phyloP scores from a whole-genome alignment of 768 basidiomycete genomes.

The Termitomyces sp. region DNA sequence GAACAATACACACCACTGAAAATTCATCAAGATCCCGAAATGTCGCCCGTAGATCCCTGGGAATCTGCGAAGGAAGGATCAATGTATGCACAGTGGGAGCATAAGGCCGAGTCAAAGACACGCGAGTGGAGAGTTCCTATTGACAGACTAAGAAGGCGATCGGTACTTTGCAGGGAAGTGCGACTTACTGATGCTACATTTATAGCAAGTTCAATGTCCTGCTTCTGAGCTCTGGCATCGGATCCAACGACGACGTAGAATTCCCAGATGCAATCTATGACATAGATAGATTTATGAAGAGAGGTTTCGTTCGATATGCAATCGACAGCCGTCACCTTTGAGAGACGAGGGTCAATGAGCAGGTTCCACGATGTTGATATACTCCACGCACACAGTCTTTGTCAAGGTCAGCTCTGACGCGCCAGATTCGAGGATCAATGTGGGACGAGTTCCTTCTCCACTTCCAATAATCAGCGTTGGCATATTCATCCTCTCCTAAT shows the following conservation, averaged over 20 bases:
- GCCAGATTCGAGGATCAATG: conserved; percentile 56
- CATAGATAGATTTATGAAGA: conserved; percentile 47
- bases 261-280: conserved; percentile 79
- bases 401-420: conserved; percentile 37
- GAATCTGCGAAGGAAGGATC: conserved; percentile 70
- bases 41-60: conserved; percentile 62
- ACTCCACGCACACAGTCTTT: conserved; percentile 36
- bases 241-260: conserved; percentile 70
- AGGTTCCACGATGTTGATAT: neutral
- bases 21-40: conserved; percentile 70
- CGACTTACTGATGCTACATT: conserved; percentile 48
- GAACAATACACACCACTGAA: conserved; percentile 42
- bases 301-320: conserved; percentile 36
- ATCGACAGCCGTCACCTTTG: conserved; percentile 44
- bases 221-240: conserved; percentile 56
- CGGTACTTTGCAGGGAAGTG: neutral
- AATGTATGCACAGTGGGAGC: conserved; percentile 71
- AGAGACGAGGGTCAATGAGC: neutral
- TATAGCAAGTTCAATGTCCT: conserved; percentile 61
- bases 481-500: conserved; percentile 71
- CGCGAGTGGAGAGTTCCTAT: conserved; percentile 50
- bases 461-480: conserved; percentile 79
- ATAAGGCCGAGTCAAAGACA: conserved; percentile 60
- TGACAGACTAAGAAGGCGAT: neutral
- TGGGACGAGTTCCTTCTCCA: conserved; percentile 50